These are phyloP conservation scores for Glycine soja DNA, from an alignment of 306 rosid species.

Conservation along the genomic window DNA sequence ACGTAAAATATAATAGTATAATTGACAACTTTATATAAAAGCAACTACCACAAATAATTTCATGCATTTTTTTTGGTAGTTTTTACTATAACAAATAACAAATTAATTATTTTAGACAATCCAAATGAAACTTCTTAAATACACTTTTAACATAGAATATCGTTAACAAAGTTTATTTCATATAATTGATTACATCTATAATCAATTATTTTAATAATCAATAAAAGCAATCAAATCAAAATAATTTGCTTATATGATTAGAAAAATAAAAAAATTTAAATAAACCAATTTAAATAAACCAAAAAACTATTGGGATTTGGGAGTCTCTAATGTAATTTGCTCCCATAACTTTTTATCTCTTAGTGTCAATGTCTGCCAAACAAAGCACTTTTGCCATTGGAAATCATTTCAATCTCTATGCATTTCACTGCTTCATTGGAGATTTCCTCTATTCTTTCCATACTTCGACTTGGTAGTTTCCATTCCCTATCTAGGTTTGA, in stretches of 20 bases:
- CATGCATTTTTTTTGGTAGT: not conserved
- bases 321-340: not conserved
- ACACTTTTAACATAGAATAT: not conserved
- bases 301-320: not conserved
- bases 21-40: not conserved
- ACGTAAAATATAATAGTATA: not conserved
- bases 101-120: not conserved
- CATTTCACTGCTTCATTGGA: not conserved
- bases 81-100: not conserved
- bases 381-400: not conserved
- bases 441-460: not conserved
- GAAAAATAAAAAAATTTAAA: not conserved
- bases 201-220: not conserved
- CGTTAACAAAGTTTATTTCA: not conserved
- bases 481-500: not conserved
- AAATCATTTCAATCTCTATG: not conserved
- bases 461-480: not conserved
- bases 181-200: not conserved
- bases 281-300: not conserved
- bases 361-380: not conserved
- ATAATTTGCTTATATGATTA: not conserved
- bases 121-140: not conserved
- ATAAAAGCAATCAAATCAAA: not conserved
- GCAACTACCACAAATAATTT: not conserved
- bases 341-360: not conserved